Base-by-base conservation (phyloP, 192 early-diverging fungal genomes). In the Linnemannia elongata region DNA sequence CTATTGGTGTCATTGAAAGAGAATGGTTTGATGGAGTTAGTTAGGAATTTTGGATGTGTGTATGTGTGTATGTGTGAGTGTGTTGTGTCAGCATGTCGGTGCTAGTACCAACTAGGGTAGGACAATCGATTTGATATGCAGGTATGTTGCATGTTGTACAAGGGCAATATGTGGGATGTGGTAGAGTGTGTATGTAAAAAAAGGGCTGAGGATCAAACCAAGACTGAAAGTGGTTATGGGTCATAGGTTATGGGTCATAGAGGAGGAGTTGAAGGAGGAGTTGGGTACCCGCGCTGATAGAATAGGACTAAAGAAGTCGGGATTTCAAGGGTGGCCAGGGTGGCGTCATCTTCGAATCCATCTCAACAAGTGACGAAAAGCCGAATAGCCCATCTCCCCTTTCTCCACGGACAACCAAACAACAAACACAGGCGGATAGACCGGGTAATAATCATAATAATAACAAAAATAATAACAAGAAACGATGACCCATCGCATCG, bases 181-280 rank as follows among this genome's bases (percentile, higher is more conserved):
- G 49, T 4, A 52, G 5, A 52, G 18, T 52, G 18, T 22, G 18
- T 45, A 45, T 45, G 18, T n/a, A 49, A 55, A 52, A 55, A 57
- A 55, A 75, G 30, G 60, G 60, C 60, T 66, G 60, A 12, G 60
- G 60, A 33, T 66, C 60, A 33, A 66, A 33, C 60, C 60, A 66
- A 66, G 60, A 35, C 60, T 66, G 49, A 0, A 39, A 5, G 49
- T 20, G 30, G 30, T 66, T 24, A 33, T 66, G 60, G 60, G 60
- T 66, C 60, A 66, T 66, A 24, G 39, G 18, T 72, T 77, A 78
- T 79, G 78, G 78, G 78, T 79, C 78, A 79, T 78, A 72, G 38
- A 7, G 39, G 41, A 49, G 63, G 52, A 44, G 49, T 52, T 52
- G 49, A 15, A 55, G 72, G 75, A 66, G 2, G 60, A 66, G 60